phyloP scores from a whole-genome alignment of 108 stramenopile genomes.

The Cyclotella atomus region DNA sequence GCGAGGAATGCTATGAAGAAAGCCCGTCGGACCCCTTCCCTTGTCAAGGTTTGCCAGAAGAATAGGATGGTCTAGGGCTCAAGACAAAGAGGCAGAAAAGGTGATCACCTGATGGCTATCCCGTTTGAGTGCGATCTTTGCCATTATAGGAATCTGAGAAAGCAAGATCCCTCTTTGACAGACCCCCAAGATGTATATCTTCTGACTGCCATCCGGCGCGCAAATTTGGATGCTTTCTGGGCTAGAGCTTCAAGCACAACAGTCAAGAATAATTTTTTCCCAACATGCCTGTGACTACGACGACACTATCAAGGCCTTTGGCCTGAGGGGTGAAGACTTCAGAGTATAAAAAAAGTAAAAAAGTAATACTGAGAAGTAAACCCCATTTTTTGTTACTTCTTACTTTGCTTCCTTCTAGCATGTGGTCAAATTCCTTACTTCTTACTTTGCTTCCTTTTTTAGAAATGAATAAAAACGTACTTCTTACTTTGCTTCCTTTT shows the following conservation, averaged over 20 bases:
- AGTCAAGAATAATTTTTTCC: neutral
- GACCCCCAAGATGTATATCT: neutral
- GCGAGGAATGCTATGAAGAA: conserved; percentile 38
- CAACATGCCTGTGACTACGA: neutral
- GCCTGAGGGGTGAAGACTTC: neutral
- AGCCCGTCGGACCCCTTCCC: conserved; percentile 13
- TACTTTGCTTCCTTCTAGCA: no score
- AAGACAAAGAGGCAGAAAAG: conserved; percentile 12
- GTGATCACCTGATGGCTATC: conserved; percentile 45
- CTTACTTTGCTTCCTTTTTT: no score
- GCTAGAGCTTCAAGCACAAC: neutral
- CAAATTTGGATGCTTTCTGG: conserved; percentile 11
- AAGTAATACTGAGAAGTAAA: no score
- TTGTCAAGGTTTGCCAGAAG: conserved; percentile 14
- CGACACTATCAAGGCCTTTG: neutral
- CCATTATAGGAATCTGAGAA: conserved; percentile 43
- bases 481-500: no score
- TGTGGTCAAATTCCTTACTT: no score
- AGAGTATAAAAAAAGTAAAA: no score
- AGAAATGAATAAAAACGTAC: no score
- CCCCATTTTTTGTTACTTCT: no score
- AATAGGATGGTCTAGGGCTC: neutral
- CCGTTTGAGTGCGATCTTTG: conserved; percentile 64
- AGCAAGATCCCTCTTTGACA: conserved; percentile 8
- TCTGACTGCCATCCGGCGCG: neutral